Conservation (phyloP, 1,139 yeast species). For the Candida glucosophila region DNA sequence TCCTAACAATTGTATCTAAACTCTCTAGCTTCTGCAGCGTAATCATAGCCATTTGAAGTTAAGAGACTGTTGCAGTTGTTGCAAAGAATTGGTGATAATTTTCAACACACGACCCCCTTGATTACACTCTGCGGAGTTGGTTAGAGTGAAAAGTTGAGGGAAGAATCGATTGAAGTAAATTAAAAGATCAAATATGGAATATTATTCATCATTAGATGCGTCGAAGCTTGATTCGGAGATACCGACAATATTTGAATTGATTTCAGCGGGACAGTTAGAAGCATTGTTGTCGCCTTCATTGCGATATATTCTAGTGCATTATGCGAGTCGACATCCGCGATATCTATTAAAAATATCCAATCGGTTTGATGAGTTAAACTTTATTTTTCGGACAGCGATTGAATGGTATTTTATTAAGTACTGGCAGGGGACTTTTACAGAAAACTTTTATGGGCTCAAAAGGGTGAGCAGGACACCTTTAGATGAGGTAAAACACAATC, state of each 20-base stretch:
- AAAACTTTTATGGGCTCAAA: conserved; percentile 85
- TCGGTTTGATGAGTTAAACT: conserved; percentile 68
- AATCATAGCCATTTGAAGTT: too few species aligned
- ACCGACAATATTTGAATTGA: conserved; percentile 77
- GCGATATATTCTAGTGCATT: conserved; percentile 71
- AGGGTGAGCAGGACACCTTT: conserved; percentile 42
- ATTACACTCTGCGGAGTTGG: too few species aligned
- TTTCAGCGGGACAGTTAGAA: conserved; percentile 76
- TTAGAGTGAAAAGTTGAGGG: too few species aligned
- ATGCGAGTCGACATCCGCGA: conserved; percentile 72
- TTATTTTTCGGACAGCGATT: conserved; percentile 52
- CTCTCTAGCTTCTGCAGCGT: too few species aligned
- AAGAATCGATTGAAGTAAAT: too few species aligned
- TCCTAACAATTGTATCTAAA: too few species aligned
- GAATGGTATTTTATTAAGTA: conserved; percentile 65
- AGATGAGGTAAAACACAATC: conserved; percentile 19
- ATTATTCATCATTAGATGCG: conserved; percentile 73
- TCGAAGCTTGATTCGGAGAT: conserved; percentile 64
- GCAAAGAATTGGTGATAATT: too few species aligned
- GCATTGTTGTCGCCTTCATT: conserved; percentile 74
- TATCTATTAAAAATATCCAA: conserved; percentile 56
- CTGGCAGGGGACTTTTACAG: conserved; percentile 87
- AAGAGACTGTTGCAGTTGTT: too few species aligned
- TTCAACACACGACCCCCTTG: too few species aligned
- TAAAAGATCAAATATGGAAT: conserved; percentile 78